Conservation (phyloP, 768 basidiomycete genomes). For the Trametes cinnabarina region DNA sequence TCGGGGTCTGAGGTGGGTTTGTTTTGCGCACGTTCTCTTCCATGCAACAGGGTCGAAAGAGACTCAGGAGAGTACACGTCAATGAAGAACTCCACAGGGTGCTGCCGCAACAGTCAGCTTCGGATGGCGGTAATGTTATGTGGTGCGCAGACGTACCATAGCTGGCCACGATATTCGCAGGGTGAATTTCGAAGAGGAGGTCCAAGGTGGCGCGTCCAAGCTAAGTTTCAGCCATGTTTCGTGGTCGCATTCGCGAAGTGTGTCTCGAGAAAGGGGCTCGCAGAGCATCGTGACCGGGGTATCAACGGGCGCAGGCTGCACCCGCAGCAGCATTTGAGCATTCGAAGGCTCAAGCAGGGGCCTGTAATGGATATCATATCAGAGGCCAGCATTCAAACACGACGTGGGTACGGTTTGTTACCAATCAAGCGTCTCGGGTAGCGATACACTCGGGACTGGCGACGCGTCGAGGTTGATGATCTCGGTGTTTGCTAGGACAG, state of each 20-base stretch:
- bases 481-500: constrained; percentile 54
- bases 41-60: constrained; percentile 24
- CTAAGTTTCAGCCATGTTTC: constrained; percentile 33
- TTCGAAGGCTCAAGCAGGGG: constrained; percentile 9
- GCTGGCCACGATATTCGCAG: constrained; percentile 37
- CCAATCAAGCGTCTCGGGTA: constrained; percentile 31
- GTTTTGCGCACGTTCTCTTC: background rate
- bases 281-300: constrained; percentile 40
- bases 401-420: background rate
- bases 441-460: constrained; percentile 23
- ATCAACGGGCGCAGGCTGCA: constrained; percentile 42
- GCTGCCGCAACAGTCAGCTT: too few species aligned
- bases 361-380: constrained; percentile 7
- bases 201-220: constrained; percentile 29
- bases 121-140: too few species aligned
- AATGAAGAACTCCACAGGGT: constrained; percentile 45
- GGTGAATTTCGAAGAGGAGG: constrained; percentile 29
- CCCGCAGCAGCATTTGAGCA: constrained; percentile 37
- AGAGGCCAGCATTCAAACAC: too few species aligned
- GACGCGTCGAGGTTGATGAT: constrained; percentile 54
- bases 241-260: constrained; percentile 21
- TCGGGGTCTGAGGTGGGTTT: background rate
- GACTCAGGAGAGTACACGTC: constrained; percentile 37
- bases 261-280: constrained; percentile 15
- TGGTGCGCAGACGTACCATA: constrained; percentile 31